These are phyloP conservation scores for Lojkania enalia DNA, from an alignment of 2,329 filamentous ascomycete genomes.

Conservation along the genomic window DNA sequence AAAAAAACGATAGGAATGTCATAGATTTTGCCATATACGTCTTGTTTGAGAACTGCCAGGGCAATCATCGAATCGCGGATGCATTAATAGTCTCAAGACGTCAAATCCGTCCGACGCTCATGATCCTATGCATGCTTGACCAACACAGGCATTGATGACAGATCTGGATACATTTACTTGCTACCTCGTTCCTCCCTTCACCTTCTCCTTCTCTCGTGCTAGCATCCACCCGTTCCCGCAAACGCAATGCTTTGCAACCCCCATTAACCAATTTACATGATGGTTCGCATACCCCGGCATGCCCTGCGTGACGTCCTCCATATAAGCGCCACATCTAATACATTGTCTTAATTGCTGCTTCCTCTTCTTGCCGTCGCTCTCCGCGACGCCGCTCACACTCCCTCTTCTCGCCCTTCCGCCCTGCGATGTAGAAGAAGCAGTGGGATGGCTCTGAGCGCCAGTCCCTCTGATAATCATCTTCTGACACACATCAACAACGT, in stretches of 20 bases:
- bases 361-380: conserved; percentile 21
- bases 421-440: not conserved
- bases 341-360: conserved; percentile 43
- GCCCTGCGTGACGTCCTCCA: conserved; percentile 49
- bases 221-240: conserved; percentile 45
- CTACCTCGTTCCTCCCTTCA: too few relatives aligned
- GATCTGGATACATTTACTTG: too few relatives aligned
- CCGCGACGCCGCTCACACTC: not conserved
- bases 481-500: conserved; percentile 62
- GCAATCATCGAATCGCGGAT: too few relatives aligned
- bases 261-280: conserved; percentile 41
- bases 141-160: too few relatives aligned
- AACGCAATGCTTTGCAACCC: conserved; percentile 45
- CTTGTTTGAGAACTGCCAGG: too few relatives aligned
- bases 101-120: too few relatives aligned
- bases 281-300: conserved; percentile 33
- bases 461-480: conserved; percentile 50
- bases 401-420: not conserved
- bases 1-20: too few relatives aligned
- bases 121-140: too few relatives aligned
- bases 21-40: too few relatives aligned
- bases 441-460: conserved; percentile 31
- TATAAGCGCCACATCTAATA: conserved; percentile 50
- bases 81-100: too few relatives aligned
- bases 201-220: conserved; percentile 27